Percentiles rank a stretch among this genome's conserved stretches.
These are phyloP conservation scores for Garcia nutans DNA, from an alignment of 345 rosid species.

Conservation along the genomic window DNA sequence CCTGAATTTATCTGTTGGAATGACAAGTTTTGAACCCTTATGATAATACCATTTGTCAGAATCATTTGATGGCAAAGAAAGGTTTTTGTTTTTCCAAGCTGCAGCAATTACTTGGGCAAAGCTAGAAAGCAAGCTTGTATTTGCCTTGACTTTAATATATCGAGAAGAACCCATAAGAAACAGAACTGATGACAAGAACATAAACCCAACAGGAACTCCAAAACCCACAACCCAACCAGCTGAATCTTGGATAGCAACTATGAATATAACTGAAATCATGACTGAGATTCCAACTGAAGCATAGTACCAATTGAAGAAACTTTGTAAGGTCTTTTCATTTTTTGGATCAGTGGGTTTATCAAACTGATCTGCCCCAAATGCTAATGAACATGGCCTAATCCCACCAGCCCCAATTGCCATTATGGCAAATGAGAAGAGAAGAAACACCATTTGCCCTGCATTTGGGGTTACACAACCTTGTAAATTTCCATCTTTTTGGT, in stretches of 20 bases:
- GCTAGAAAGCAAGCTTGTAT: conserved; percentile 44
- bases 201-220: conserved; percentile 49
- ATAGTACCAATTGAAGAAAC: conserved; percentile 60
- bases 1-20: conserved; percentile 46
- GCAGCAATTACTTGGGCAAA: conserved; percentile 39
- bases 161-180: conserved; percentile 44
- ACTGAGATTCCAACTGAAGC: conserved; percentile 45
- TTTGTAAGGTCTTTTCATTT: conserved; percentile 38
- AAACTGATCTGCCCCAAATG: conserved; percentile 63
- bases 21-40: conserved; percentile 33
- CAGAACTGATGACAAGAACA: conserved; percentile 33
- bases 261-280: conserved; percentile 33
- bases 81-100: conserved; percentile 38
- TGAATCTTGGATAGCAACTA: conserved; percentile 44
- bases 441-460: conserved; percentile 29
- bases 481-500: neutral
- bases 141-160: conserved; percentile 39
- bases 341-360: conserved; percentile 40
- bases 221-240: conserved; percentile 56
- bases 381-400: conserved; percentile 49
- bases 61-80: conserved; percentile 27
- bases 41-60: conserved; percentile 26
- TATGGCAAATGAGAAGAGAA: conserved; percentile 35
- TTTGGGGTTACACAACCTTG: conserved; percentile 25
- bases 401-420: conserved; percentile 55